Conservation (phyloP, 1,284 basidiomycete species). For the Cutaneotrichosporon daszewskae region DNA sequence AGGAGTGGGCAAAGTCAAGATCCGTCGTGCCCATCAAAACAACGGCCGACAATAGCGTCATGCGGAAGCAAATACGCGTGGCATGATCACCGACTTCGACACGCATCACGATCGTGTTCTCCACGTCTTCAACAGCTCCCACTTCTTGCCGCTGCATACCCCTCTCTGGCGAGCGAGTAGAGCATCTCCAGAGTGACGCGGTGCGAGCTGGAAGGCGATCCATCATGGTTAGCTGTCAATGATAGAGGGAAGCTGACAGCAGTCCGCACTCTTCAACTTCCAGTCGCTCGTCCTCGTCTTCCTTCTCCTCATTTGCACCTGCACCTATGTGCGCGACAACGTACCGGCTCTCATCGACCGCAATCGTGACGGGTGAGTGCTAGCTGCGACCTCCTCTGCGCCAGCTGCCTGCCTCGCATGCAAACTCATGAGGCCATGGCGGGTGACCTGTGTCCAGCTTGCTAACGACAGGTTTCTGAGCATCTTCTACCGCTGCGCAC, state of each 20-base stretch:
- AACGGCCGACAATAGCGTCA: neutral
- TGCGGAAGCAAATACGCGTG: neutral
- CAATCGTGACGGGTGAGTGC: slow-evolving; percentile 83
- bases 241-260: slow-evolving; percentile 5
- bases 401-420: neutral
- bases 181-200: no score
- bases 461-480: slow-evolving; percentile 64
- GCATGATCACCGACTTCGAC: no score
- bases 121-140: no score
- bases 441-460: neutral
- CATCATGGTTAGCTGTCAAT: slow-evolving; percentile 3
- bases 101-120: no score
- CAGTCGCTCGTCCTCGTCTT: slow-evolving; percentile 90
- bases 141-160: no score
- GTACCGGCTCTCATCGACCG: slow-evolving; percentile 84
- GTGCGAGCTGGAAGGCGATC: no score
- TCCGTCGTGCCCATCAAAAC: neutral
- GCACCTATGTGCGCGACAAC: slow-evolving; percentile 87
- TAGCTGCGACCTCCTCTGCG: neutral
- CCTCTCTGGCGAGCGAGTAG: neutral
- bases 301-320: slow-evolving; percentile 90
- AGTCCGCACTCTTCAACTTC: slow-evolving; percentile 99
- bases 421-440: neutral
- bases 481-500: slow-evolving; percentile 85
- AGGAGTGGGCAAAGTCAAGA: neutral